These are phyloP conservation scores for Leucocoprinus sp. DNA, from an alignment of 768 basidiomycete species.

Conservation along the genomic window DNA sequence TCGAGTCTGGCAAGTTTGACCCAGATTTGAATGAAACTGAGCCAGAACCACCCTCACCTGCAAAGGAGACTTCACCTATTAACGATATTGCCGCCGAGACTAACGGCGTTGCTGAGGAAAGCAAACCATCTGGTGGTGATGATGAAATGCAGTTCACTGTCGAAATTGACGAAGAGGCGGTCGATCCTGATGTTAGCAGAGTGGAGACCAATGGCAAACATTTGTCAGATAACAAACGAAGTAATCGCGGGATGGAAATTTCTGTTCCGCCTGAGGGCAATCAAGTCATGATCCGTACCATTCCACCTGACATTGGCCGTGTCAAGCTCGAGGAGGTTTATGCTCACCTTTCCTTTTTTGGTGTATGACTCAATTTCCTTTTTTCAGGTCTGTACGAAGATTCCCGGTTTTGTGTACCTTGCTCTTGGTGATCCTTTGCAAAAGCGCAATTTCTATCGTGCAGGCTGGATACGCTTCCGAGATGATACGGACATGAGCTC, in stretches of 20 bases:
- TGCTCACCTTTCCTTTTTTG: conserved; percentile 12
- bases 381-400: conserved; percentile 60
- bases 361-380: conserved; percentile 7
- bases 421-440: conserved; percentile 88
- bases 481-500: conserved; percentile 77
- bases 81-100: conserved; percentile 33
- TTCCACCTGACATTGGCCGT: conserved; percentile 88
- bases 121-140: conserved; percentile 43
- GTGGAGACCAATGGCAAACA: conserved; percentile 53
- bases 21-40: conserved; percentile 61
- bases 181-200: conserved; percentile 48
- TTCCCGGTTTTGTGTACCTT: conserved; percentile 81
- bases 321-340: conserved; percentile 81
- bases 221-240: conserved; percentile 34
- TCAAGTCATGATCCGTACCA: conserved; percentile 91
- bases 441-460: conserved; percentile 90
- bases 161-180: conserved; percentile 64
- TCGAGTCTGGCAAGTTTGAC: conserved; percentile 83
- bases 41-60: conserved; percentile 38
- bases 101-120: conserved; percentile 41
- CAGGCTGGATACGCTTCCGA: conserved; percentile 85
- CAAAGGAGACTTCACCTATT: conserved; percentile 43
- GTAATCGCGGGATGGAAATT: conserved; percentile 63
- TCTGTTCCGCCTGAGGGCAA: conserved; percentile 71
- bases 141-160: conserved; percentile 72